Evolutionary conservation across 768 basidiomycete species (phyloP), one percentile per base, ranked within the genome.

Genomic region (Myochromella boudieri): DNA sequence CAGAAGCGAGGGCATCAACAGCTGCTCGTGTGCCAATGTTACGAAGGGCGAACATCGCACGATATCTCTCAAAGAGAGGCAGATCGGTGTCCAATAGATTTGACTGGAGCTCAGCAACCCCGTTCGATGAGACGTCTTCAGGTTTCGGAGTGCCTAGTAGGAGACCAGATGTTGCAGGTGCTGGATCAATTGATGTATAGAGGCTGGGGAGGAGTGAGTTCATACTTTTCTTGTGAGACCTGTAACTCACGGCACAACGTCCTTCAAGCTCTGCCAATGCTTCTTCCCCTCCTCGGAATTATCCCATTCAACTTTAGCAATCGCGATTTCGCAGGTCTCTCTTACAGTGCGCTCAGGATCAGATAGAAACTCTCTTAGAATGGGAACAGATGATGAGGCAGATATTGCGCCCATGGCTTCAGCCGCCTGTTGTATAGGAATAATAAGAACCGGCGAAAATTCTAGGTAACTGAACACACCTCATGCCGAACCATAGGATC

Each of bases 401-500:
- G 90, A 92, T 28, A 98, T 91, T 1, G 97, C 97, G 31, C 95
- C 97, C 75, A 99, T 87, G 7, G 97, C 97, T 69, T 99, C 97
- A n/a, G 97, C 97, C 40, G 95, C 94, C 89, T 95, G 43, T 1
- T 41, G 32, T 40, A 11, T 28, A 10, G 12, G 10, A 20, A 25
- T 53, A 37, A 53, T 52, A 54, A 41, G 44, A 46, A 48, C 49
- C 59, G 32, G 38, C 54, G 48, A 51, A n/a, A 48, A 34, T 42
- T 42, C 10, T 37, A 27, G 24, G 26, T 24, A n/a, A 34, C 25
- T 2, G 8, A 29, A 57, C 73, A 48, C 55, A 90, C 92, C 79
- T 99, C 97, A 69, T 99, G 97, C 44, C 97, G 76, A 51, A 98
- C 97, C 97, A 99, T 99, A 0, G 92, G 85, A 64, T 95, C 88